phyloP scores from a whole-genome alignment of 78 protist genomes.

The Monocercomonoides exilis region DNA sequence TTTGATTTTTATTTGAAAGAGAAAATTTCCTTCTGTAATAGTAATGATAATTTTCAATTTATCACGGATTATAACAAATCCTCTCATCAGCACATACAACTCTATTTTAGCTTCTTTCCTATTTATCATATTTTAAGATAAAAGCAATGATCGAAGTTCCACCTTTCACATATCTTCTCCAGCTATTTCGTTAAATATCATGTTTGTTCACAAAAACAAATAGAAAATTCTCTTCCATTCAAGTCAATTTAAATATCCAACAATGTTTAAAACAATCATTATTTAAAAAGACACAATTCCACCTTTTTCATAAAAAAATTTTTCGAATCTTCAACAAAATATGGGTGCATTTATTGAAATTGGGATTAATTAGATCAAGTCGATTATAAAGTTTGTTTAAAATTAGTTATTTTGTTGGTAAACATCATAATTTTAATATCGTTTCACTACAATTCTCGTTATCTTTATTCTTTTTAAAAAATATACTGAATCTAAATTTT shows the following conservation, averaged over 20 bases:
- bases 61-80: background rate
- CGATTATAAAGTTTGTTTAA: background rate
- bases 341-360: background rate
- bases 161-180: too few species aligned
- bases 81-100: background rate
- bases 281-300: background rate
- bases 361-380: background rate
- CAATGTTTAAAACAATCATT: background rate
- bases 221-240: background rate
- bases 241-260: background rate
- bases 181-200: constrained; percentile 1
- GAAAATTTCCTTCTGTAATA: background rate
- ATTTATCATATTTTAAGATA: too few species aligned
- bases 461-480: background rate
- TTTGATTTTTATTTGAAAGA: background rate
- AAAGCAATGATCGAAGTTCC: too few species aligned
- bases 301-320: background rate
- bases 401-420: background rate
- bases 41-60: background rate
- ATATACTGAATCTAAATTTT: background rate
- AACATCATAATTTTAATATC: background rate
- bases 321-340: background rate
- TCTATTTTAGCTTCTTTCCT: too few species aligned
- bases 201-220: background rate
- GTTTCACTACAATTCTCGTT: background rate